These are phyloP conservation scores for Guadua angustifolia DNA, from an alignment of 176 grass and related monocot genomes.

Conservation along the genomic window DNA sequence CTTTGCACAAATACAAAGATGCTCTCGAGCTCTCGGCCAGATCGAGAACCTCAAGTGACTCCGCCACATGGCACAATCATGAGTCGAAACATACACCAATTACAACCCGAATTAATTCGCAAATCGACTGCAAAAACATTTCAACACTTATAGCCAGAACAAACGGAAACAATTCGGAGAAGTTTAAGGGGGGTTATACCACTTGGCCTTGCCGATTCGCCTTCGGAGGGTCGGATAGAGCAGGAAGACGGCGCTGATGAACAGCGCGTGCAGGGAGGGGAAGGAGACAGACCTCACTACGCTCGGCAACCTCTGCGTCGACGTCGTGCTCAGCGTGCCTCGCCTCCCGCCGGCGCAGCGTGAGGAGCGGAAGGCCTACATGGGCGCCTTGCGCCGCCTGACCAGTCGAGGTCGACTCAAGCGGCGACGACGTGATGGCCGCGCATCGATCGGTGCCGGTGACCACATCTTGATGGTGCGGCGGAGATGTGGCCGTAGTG, in stretches of 20 bases:
- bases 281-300: slow-evolving; percentile 78
- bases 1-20: neutral
- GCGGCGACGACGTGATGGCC: slow-evolving; percentile 85
- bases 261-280: slow-evolving; percentile 16
- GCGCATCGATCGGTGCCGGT: slow-evolving; percentile 91
- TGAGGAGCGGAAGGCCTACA: slow-evolving; percentile 73
- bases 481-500: slow-evolving; percentile 96
- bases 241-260: slow-evolving; percentile 20
- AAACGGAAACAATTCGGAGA: too few relatives aligned
- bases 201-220: slow-evolving; percentile 15
- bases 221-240: slow-evolving; percentile 18
- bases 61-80: neutral
- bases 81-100: neutral
- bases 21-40: neutral
- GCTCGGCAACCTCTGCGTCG: slow-evolving; percentile 91
- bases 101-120: neutral
- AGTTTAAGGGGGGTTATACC: neutral
- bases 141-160: neutral
- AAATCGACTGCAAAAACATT: neutral
- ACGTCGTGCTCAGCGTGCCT: slow-evolving; percentile 84
- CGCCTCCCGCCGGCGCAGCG: slow-evolving; percentile 62
- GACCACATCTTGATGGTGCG: slow-evolving; percentile 98
- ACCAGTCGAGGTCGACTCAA: slow-evolving; percentile 69
- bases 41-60: neutral
- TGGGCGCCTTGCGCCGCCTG: slow-evolving; percentile 77